Evolutionary conservation across 176 grass and related monocot species (phyloP).

Genomic region (Phoenix dactylifera): DNA sequence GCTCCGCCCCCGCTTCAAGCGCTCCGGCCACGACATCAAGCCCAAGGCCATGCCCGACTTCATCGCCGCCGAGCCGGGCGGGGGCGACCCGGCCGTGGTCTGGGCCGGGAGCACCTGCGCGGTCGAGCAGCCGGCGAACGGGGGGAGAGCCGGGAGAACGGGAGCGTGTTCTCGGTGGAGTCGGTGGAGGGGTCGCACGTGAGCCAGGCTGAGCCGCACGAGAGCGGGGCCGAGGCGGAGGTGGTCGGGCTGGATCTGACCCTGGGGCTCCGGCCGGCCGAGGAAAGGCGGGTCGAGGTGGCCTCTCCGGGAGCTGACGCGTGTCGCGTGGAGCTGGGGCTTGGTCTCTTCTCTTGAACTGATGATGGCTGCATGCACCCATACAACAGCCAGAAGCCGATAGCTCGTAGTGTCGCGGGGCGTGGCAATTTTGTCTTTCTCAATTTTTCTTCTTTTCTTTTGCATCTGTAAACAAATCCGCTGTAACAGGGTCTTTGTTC

Average conservation of each 20-base stretch:
- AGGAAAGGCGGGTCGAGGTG: not conserved
- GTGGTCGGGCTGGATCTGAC: constrained; percentile 1
- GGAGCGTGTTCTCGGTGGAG: too few relatives aligned
- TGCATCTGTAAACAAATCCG: too few relatives aligned
- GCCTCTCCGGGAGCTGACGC: not conserved
- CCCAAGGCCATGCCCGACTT: not conserved
- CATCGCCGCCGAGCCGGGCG: not conserved
- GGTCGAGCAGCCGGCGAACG: constrained; percentile 1
- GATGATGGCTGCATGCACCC: too few relatives aligned
- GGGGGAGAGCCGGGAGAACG: constrained; percentile 16
- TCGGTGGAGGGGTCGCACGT: constrained; percentile 2
- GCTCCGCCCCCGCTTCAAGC: constrained; percentile 38
- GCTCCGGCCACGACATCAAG: not conserved
- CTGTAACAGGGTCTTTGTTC: too few relatives aligned
- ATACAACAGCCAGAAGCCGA: too few relatives aligned
- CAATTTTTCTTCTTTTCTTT: too few relatives aligned
- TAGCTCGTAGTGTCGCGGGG: too few relatives aligned
- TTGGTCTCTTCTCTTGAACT: not conserved
- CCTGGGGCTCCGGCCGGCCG: not conserved
- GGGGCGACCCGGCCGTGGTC: constrained; percentile 11
- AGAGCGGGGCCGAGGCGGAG: not conserved
- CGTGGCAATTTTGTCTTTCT: too few relatives aligned
- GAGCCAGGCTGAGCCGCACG: constrained; percentile 6
- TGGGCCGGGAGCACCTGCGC: not conserved
- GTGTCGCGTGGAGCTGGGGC: not conserved